phyloP scores from a whole-genome alignment of 1,139 yeast species.

The Protomyces lactucae-debilis region DNA sequence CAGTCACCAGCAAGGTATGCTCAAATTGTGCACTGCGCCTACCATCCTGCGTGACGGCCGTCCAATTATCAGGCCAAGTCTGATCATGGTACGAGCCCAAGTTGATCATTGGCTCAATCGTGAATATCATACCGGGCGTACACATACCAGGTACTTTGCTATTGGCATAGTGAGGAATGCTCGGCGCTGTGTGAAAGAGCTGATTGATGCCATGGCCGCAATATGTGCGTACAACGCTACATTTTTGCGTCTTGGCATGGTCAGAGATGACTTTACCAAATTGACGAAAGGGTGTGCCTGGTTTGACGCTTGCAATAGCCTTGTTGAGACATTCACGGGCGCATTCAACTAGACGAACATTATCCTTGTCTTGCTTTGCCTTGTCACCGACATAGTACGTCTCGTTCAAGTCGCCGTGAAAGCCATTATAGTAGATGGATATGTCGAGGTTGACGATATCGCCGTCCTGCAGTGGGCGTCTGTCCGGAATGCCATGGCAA shows the following conservation, averaged over 20 bases:
- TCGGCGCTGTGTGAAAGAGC: conserved; percentile 89
- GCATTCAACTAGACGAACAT: conserved; percentile 86
- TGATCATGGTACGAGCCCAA: conserved; percentile 77
- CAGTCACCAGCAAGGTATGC: conserved; percentile 88
- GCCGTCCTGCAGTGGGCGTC: conserved; percentile 79
- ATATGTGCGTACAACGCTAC: conserved; percentile 84
- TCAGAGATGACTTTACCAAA: conserved; percentile 85
- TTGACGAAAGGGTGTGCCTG: conserved; percentile 83
- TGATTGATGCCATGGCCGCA: conserved; percentile 93
- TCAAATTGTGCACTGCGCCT: conserved; percentile 85
- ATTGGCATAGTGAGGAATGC: conserved; percentile 85
- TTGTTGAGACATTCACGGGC: conserved; percentile 81
- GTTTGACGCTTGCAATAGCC: conserved; percentile 81
- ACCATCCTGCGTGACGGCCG: conserved; percentile 85
- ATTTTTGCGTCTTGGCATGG: conserved; percentile 71
- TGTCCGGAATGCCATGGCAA: conserved; percentile 97
- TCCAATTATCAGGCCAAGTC: conserved; percentile 99
- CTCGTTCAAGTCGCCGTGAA: conserved; percentile 92
- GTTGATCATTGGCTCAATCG: conserved; percentile 97
- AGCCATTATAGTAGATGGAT: conserved; percentile 75
- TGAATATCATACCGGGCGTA: conserved; percentile 94
- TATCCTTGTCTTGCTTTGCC: conserved; percentile 66
- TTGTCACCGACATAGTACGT: conserved; percentile 95
- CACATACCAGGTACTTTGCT: conserved; percentile 92
- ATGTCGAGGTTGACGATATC: conserved; percentile 92